Evolutionary conservation across 768 basidiomycete species (phyloP).

Genomic region (Kwoniella sp.): DNA sequence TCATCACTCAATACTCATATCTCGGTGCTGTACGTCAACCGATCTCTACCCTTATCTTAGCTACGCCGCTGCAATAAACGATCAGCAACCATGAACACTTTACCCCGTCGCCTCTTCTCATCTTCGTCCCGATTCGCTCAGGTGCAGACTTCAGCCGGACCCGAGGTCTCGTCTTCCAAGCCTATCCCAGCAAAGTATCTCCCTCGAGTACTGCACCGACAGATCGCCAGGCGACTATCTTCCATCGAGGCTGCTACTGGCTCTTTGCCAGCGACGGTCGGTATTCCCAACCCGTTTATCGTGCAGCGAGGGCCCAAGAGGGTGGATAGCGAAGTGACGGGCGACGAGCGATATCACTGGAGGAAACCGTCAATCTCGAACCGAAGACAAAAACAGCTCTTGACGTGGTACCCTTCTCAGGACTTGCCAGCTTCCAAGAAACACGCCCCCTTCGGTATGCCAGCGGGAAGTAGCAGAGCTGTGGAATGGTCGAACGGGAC

Average conservation of each 20-base stretch:
- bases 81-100: conserved; percentile 19
- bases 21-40: too few relatives aligned
- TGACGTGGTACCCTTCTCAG: conserved; percentile 24
- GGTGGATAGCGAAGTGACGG: conserved; percentile 17
- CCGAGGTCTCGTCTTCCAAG: background rate
- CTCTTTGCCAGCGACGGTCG: conserved; percentile 6
- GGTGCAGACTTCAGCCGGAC: conserved; percentile 1
- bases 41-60: background rate
- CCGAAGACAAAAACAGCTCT: conserved; percentile 41
- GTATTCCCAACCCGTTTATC: conserved; percentile 41
- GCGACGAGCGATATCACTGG: conserved; percentile 25
- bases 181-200: conserved; percentile 26
- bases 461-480: background rate
- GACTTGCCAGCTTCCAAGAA: conserved; percentile 25
- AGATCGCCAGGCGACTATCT: conserved; percentile 22
- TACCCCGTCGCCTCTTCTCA: conserved; percentile 23
- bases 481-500: conserved; percentile 24
- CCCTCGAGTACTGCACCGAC: conserved; percentile 35
- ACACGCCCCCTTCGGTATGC: background rate
- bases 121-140: conserved; percentile 8
- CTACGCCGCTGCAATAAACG: background rate
- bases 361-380: conserved; percentile 34
- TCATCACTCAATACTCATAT: too few relatives aligned
- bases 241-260: conserved; percentile 3
- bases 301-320: conserved; percentile 14